Conservation (phyloP, 495 filamentous ascomycete genomes). For the Penicillium nucicola region DNA sequence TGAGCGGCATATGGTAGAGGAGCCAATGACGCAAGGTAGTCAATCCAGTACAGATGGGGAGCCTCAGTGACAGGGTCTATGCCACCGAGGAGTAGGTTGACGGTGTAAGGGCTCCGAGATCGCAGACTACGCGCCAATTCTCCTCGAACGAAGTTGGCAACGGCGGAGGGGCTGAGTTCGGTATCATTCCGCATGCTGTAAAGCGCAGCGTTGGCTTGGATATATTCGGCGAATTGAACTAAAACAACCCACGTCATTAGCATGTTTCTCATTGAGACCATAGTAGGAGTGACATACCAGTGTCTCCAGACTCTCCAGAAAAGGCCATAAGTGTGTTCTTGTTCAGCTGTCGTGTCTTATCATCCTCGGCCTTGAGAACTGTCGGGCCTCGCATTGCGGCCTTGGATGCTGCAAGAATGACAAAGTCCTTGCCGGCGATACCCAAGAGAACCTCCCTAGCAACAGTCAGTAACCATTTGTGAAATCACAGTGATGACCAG, state of each 20-base stretch:
- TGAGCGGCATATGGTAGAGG: conserved; percentile 92
- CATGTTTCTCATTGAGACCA: not conserved
- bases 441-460: conserved; percentile 95
- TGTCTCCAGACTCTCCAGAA: conserved; percentile 94
- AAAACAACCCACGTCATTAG: conserved; percentile 16
- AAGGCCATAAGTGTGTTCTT: conserved; percentile 95
- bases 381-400: conserved; percentile 96
- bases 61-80: conserved; percentile 83
- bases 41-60: conserved; percentile 92
- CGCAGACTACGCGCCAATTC: conserved; percentile 87
- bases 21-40: conserved; percentile 89
- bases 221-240: conserved; percentile 99
- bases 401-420: conserved; percentile 94
- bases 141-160: conserved; percentile 86
- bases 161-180: conserved; percentile 81
- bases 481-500: not conserved
- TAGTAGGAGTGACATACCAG: conserved; percentile 54
- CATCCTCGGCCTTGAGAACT: conserved; percentile 91
- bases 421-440: conserved; percentile 98
- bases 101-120: conserved; percentile 89
- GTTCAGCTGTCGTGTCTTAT: conserved; percentile 91
- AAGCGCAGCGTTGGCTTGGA: conserved; percentile 96
- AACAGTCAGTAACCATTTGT: conserved; percentile 16
- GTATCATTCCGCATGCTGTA: conserved; percentile 97
- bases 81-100: conserved; percentile 92